Conservation (phyloP, 257 asterid species). For the Thymus mandschuricus region DNA sequence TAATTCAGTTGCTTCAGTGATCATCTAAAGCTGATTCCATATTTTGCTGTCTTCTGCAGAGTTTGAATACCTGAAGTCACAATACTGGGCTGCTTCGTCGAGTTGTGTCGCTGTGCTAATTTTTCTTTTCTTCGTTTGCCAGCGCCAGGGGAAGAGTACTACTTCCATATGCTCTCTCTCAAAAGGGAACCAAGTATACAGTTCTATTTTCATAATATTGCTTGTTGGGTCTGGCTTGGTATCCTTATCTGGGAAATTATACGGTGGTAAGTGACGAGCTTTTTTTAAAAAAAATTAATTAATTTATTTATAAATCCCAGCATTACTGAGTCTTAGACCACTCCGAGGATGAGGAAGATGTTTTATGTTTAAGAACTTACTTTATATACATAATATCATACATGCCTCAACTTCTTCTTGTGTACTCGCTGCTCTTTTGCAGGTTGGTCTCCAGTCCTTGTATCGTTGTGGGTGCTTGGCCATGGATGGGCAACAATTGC, state of each 20-base stretch:
- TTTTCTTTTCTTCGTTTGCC: conserved; percentile 52
- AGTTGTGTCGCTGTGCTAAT: conserved; percentile 68
- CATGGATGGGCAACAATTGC: conserved; percentile 72
- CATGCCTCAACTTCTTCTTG: conserved; percentile 26
- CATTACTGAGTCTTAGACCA: neutral
- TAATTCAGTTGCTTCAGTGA: conserved; percentile 13
- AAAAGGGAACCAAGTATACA: conserved; percentile 39
- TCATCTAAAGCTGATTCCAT: conserved; percentile 13
- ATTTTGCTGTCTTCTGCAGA: conserved; percentile 50
- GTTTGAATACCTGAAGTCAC: conserved; percentile 72
- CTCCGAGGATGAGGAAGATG: conserved; percentile 24
- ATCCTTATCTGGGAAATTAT: conserved; percentile 41
- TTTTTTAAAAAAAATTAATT: neutral
- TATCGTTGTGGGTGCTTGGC: conserved; percentile 62
- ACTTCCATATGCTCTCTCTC: conserved; percentile 28
- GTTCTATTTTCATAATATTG: conserved; percentile 46
- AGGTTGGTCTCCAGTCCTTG: conserved; percentile 59
- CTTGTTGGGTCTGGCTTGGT: conserved; percentile 50
- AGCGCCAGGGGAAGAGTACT: conserved; percentile 36
- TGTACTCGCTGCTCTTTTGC: conserved; percentile 34
- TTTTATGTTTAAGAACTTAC: conserved; percentile 15
- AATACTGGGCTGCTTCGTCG: conserved; percentile 75
- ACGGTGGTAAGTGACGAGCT: conserved; percentile 34
- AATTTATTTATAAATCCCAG: conserved; percentile 16
- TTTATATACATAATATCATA: conserved; percentile 10